Percentiles rank a stretch among this genome's conserved stretches.
Conservation (phyloP, 768 basidiomycete genomes). For the Dentipellis fragilis region DNA sequence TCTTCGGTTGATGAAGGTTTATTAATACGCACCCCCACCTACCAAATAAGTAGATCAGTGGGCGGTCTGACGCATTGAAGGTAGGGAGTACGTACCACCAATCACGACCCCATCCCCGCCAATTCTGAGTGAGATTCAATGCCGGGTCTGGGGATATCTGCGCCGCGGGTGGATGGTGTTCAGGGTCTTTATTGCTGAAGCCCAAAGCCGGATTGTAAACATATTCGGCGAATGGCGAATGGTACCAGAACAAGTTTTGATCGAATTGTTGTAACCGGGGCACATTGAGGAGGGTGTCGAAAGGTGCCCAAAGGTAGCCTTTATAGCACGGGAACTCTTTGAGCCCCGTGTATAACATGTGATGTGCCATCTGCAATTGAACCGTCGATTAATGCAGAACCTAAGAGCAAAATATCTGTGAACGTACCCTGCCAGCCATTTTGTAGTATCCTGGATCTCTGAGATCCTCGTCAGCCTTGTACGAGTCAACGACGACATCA, state of each 20-base stretch:
- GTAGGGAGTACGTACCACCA: conserved; percentile 29
- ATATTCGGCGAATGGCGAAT: conserved; percentile 34
- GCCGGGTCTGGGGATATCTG: conserved; percentile 32
- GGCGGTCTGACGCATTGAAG: background rate
- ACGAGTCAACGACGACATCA: conserved; percentile 39
- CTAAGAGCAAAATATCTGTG: background rate
- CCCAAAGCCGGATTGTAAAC: conserved; percentile 30
- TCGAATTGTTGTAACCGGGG: conserved; percentile 37
- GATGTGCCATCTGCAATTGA: conserved; percentile 33
- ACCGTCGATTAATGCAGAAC: background rate
- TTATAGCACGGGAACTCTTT: conserved; percentile 34
- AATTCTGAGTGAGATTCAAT: conserved; percentile 26
- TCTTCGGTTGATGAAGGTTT: background rate
- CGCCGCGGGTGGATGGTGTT: conserved; percentile 29
- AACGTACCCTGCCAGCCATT: conserved; percentile 33
- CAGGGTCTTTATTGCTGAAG: conserved; percentile 8
- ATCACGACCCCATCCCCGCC: conserved; percentile 30
- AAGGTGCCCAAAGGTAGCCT: conserved; percentile 44
- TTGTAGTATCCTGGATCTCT: conserved; percentile 23
- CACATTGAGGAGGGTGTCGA: conserved; percentile 39
- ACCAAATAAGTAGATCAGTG: background rate
- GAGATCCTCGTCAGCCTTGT: conserved; percentile 34
- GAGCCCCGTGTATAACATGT: conserved; percentile 41
- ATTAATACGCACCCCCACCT: conserved; percentile 15
- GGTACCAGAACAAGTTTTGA: conserved; percentile 38